These are phyloP conservation scores for Diaporthe sp. DNA, from an alignment of 2,329 filamentous ascomycete genomes.

Conservation along the genomic window DNA sequence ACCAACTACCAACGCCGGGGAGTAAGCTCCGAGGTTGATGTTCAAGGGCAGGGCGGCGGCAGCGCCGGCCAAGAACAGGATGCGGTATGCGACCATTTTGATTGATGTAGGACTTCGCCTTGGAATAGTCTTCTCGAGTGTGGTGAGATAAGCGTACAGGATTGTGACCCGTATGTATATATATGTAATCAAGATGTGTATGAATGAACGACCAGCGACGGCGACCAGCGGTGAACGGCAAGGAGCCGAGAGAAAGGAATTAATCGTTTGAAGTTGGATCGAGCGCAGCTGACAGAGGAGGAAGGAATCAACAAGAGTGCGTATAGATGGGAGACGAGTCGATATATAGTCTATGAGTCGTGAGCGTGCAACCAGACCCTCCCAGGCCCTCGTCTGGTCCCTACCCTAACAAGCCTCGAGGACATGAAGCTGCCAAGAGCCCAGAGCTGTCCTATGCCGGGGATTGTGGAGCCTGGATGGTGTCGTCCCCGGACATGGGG, in stretches of 20 bases:
- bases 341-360: slow-evolving; percentile 47
- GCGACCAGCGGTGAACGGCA: slow-evolving; percentile 51
- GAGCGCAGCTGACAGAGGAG: slow-evolving; percentile 51
- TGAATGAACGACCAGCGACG: slow-evolving; percentile 43
- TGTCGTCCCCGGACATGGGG: slow-evolving; percentile 32
- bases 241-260: slow-evolving; percentile 46
- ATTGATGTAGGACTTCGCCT: slow-evolving; percentile 31
- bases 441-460: slow-evolving; percentile 27
- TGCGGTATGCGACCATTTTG: slow-evolving; percentile 54
- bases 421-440: slow-evolving; percentile 36
- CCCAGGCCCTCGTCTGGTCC: slow-evolving; percentile 2
- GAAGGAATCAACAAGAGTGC: slow-evolving; percentile 25
- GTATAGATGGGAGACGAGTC: slow-evolving; percentile 40
- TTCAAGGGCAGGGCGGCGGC: slow-evolving; percentile 54
- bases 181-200: slow-evolving; percentile 36
- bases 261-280: slow-evolving; percentile 45
- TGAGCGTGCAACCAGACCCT: slow-evolving; percentile 32
- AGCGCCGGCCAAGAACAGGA: slow-evolving; percentile 52
- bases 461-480: slow-evolving; percentile 23
- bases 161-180: slow-evolving; percentile 41
- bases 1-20: slow-evolving; percentile 56
- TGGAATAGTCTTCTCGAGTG: slow-evolving; percentile 1
- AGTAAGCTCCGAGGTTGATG: slow-evolving; percentile 60
- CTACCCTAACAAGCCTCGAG: slow-evolving; percentile 25
- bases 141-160: slow-evolving; percentile 1